Evolutionary conservation across 768 basidiomycete genomes (phyloP), one percentile per base, ranked within the genome.

Genomic region (Leccinum uliginosum): DNA sequence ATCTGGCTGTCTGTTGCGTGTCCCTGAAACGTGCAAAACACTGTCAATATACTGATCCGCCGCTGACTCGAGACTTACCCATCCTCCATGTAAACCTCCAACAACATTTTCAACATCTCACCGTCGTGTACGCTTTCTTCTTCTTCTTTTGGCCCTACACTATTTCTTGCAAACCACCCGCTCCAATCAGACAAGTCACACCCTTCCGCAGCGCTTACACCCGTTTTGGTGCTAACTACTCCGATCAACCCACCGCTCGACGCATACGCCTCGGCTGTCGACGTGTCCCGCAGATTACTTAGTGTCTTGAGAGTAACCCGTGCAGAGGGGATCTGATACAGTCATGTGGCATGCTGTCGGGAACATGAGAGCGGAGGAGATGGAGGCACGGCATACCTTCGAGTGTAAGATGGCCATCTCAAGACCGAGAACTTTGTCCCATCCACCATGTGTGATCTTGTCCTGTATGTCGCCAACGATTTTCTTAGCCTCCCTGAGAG

Each of bases 221-320:
- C 49, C 63, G 66, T 19, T 76, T 81, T 65, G 77, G 80, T 23
- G 79, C 83, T 38, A 85, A 97, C 74, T 23, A 96, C 80, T 21
- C 68, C 68, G 1, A 40, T 51, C 40, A 83, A 81, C 5, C 94
- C 92, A 17, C 85, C 86, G 30, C 88, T 82, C 1, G 87, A 81
- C 64, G 94, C 96, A 70, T 94, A 97, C 5, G 85, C 80, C 67
- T 96, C 92, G 0, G 93, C 91, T 3, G 91, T 89, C 0, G 81
- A 74, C 0, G 82, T 76, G 67, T 98, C 95, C 51, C 80, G 80
- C 10, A 97, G 73, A 35, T 82, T 80, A 57, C 83, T 78, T 7
- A 98, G 82, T 1, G 80, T 76, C 7, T 80, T 70, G 2, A 98
- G 79, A 0, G 88, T 90, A 19, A 76, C 72, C 11, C 45, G 54